Evolutionary conservation across 2,329 filamentous ascomycete genomes (phyloP), one percentile per base, ranked within the genome.

Genomic region (Aureobasidium sp.): DNA sequence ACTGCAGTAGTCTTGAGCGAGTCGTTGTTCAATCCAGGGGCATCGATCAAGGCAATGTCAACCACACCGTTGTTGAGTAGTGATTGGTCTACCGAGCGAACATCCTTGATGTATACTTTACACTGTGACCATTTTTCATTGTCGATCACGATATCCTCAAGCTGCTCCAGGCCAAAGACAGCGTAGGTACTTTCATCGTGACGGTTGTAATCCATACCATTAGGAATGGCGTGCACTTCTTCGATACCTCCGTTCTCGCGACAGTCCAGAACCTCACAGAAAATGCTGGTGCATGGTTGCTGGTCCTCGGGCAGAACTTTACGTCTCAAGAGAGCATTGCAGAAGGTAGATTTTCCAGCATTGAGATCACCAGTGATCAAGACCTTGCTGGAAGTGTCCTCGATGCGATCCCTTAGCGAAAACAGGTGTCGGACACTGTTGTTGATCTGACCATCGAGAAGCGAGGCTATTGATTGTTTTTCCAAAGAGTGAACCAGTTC

Each of bases 281-380:
- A 99, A 62, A 99, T 96, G 75, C 91, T 94, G 2, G 94, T 99
- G 75, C 94, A 99, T 1, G 94, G 94, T 72, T 97, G 94, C 73
- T 99, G 93, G 68, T 99, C 94, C 75, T 97, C 94, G 0, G 94
- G 94, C 4, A 99, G 77, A 32, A 99, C 84, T 75, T 97, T 97
- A 64, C 92, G 85, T 64, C 94, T 87, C 42, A 99, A 77, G 2
- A 99, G 79, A n/a, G 94, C 94, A 74, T 99, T 99, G 78, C 94
- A 99, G 69, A 99, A 99, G 0, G 94, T 99, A 4, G 94, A 99
- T 73, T 99, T 99, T 71, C 94, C 94, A 9, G 94, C 93, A 71
- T 99, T 99, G 59, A 99, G 76, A 72, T 99, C 94, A 70, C 94
- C 94, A 0, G 94, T 99, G 21, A 99, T 87, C 62, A 99, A 77